Percentiles rank a stretch among this genome's conserved stretches.
Evolutionary conservation across 352 stramenopile species (phyloP).

Genomic region (Phytophthora idaei): DNA sequence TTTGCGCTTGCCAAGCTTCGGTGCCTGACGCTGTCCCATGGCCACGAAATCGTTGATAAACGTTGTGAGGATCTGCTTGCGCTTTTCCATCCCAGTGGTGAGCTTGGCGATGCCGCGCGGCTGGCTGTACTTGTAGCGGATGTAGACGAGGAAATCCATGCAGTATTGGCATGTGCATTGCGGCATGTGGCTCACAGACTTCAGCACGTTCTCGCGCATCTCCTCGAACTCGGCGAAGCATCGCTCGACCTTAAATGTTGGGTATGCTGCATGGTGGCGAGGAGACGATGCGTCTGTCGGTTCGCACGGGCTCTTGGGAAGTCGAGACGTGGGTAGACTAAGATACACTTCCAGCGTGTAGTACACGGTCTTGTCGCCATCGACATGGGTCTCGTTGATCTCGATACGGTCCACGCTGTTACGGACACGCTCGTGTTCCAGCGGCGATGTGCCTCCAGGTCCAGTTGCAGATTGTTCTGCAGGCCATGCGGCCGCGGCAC

Average conservation of each 20-base stretch:
- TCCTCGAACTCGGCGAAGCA: constrained; percentile 61
- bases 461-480: constrained; percentile 26
- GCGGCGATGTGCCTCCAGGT: constrained; percentile 45
- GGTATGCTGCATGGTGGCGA: constrained; percentile 2
- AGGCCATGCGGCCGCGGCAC: constrained; percentile 28
- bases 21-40: constrained; percentile 37
- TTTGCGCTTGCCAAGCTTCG: constrained; percentile 26
- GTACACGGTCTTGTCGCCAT: constrained; percentile 32
- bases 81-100: constrained; percentile 34
- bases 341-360: constrained; percentile 67
- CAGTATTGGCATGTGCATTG: constrained; percentile 46
- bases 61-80: constrained; percentile 33
- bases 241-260: constrained; percentile 52
- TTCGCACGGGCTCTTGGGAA: constrained; percentile 36
- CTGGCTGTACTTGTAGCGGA: constrained; percentile 45
- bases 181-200: constrained; percentile 36
- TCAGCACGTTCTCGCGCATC: constrained; percentile 48
- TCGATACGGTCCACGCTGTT: constrained; percentile 52
- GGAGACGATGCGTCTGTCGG: constrained; percentile 2
- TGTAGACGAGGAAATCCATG: constrained; percentile 46
- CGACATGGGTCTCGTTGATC: constrained; percentile 39
- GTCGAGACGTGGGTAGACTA: constrained; percentile 34
- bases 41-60: constrained; percentile 49
- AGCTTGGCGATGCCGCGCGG: constrained; percentile 43
- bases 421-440: constrained; percentile 39